Base-by-base conservation (phyloP, 352 stramenopile species). In the Globisporangium irregulare region DNA sequence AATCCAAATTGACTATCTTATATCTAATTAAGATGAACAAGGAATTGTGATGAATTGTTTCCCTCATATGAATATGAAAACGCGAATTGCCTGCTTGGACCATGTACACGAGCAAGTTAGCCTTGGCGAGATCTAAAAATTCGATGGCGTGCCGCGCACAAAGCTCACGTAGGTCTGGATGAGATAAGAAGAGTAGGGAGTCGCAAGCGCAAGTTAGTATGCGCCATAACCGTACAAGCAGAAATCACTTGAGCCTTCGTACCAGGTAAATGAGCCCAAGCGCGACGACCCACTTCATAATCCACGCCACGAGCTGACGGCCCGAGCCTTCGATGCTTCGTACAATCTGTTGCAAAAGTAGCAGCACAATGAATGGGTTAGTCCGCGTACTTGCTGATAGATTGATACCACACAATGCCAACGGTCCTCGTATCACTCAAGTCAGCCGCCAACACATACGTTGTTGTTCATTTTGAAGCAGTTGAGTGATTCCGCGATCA, bases 401-500 rank as follows among this genome's bases (percentile, higher is more conserved):
- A 38, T 38, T 10, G 36, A 43, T 43, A 43, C 36, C 12, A 43
- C 36, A 18, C 36, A 15, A 8, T 22, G 36, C 36, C 9, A 43
- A 0, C 9, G 36, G 2, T 43, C 36, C 36, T 43, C 36, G 36
- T 43, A 18, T 43, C 12, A 43, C 36, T 15, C 36, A 43, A 43
- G 38, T 10, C 38, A 46, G 27, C 14, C 22, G 22, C 24, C 25
- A 54, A 5, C 22, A 22, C 64, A 36, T n/a, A 89, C 82, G 68
- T 89, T 62, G 70, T 92, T 92, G 74, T 89, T 92, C 71, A 87
- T 79, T 60, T 87, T 74, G 53, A 90, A 91, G 50, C 80, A 82
- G 1, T 53, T 75, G 22, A 87, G 59, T 1, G 80, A 89, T 50
- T 92, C 84, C 8, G 53, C 66, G 34, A 92, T 67, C 25, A 92